Conservation (phyloP, 768 basidiomycete genomes). For the Pleurotus cornucopiae region DNA sequence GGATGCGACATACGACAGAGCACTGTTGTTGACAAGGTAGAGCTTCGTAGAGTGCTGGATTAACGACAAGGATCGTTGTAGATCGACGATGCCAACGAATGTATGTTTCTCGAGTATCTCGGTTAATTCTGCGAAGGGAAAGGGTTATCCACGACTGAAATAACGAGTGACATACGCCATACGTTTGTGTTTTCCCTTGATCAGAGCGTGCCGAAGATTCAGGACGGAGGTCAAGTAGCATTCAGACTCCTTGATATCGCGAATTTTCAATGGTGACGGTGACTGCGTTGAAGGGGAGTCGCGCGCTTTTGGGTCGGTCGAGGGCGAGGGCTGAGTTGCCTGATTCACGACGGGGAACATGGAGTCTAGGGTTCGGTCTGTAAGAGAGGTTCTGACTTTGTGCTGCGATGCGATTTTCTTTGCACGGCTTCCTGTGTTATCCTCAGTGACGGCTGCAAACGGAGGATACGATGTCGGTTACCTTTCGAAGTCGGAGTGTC, state of each 20-base stretch:
- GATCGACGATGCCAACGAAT: conserved; percentile 90
- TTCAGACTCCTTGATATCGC: conserved; percentile 68
- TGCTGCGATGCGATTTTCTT: conserved; percentile 72
- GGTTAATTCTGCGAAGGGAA: conserved; percentile 54
- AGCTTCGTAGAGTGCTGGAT: conserved; percentile 87
- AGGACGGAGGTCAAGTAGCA: conserved; percentile 76
- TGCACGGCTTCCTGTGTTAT: conserved; percentile 16
- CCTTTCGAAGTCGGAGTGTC: neutral
- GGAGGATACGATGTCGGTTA: neutral
- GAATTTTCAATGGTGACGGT: conserved; percentile 24
- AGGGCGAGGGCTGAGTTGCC: conserved; percentile 30
- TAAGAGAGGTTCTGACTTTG: conserved; percentile 86
- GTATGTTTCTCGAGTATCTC: conserved; percentile 85
- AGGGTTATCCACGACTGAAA: neutral
- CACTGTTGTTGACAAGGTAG: conserved; percentile 83
- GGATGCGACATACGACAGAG: conserved; percentile 54
- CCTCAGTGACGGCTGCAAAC: conserved; percentile 1
- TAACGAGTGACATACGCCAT: conserved; percentile 18
- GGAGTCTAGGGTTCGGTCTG: conserved; percentile 89
- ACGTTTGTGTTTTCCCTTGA: conserved; percentile 70
- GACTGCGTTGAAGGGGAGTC: conserved; percentile 13
- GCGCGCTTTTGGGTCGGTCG: conserved; percentile 14
- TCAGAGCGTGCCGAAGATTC: conserved; percentile 54
- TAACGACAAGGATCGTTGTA: conserved; percentile 66
- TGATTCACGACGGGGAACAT: conserved; percentile 79